Evolutionary conservation across 495 filamentous ascomycete species (phyloP).

Genomic region (Penicillium dipodomyicola): DNA sequence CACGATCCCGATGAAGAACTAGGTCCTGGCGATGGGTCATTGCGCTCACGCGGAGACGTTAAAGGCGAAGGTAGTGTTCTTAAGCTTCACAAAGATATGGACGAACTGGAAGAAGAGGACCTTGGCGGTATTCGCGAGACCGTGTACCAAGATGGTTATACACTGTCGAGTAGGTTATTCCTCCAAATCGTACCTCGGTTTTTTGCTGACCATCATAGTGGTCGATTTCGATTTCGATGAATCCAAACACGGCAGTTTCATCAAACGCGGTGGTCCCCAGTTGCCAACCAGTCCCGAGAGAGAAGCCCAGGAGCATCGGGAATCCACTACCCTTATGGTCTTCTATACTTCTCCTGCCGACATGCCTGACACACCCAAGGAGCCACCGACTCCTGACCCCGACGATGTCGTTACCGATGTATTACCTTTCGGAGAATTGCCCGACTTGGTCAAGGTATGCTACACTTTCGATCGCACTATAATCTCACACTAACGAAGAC

Average conservation of each 20-base stretch:
- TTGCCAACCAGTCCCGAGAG: slow-evolving; percentile 63
- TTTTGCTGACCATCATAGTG: slow-evolving; percentile 30
- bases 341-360: slow-evolving; percentile 72
- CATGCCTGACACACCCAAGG: slow-evolving; percentile 73
- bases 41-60: slow-evolving; percentile 67
- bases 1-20: slow-evolving; percentile 80
- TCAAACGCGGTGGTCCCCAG: slow-evolving; percentile 61
- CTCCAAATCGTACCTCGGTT: background rate
- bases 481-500: slow-evolving; percentile 5
- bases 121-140: slow-evolving; percentile 51
- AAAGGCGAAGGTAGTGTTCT: slow-evolving; percentile 77
- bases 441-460: slow-evolving; percentile 48
- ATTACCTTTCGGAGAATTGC: slow-evolving; percentile 49
- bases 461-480: background rate
- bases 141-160: slow-evolving; percentile 42
- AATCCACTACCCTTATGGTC: slow-evolving; percentile 77
- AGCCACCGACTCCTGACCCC: slow-evolving; percentile 54
- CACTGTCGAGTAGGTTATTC: slow-evolving; percentile 39
- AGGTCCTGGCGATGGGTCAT: slow-evolving; percentile 62
- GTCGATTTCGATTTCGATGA: slow-evolving; percentile 59
- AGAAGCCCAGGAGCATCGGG: slow-evolving; percentile 65
- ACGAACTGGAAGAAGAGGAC: slow-evolving; percentile 67
- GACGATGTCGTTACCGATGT: slow-evolving; percentile 35
- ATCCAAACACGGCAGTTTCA: slow-evolving; percentile 48
- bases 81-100: slow-evolving; percentile 65